Evolutionary conservation across 2,329 filamentous ascomycete species (phyloP), one percentile per base, ranked within the genome.

Genomic region (Pseudopyricularia cyperi): DNA sequence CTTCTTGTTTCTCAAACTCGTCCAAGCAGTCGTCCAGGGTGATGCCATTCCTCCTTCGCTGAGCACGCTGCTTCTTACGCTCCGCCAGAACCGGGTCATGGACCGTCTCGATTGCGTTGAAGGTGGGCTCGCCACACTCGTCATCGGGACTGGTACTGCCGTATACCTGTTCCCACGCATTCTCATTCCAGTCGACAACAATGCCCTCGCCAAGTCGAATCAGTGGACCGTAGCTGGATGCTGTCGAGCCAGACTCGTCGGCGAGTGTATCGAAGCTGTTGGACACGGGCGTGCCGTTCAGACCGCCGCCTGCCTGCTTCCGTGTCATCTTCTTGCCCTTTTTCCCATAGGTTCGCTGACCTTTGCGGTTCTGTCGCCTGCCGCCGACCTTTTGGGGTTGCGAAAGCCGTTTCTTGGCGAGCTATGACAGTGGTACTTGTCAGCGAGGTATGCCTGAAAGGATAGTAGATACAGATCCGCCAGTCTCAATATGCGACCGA

Each of bases 1-100:
- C 82, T 67, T 98, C 93, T 55, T 90, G 87, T 64, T 91, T 91
- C 62, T 93, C 88, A 59, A 95, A 97, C 66, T 97, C 93, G 54
- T 90, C 85, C 52, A 98, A 78, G 63, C 93, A 98, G 59, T 96
- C 89, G 22, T 93, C 85, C 4, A 98, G 75, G 1, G 82, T 83
- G 57, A 96, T 83, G 28, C 93, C 93, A 52, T 82, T 75, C 66
- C 84, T 86, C 60, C 75, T 77, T 7, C 89, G 84, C 54, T 71
- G 72, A 48, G 73, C 72, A 35, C 90, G 84, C 52, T 73, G 75
- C 52, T 77, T 74, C 58, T 80, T 79, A 60, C 77, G 81, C 52
- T 74, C 76, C 34, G 79, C 72, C 7, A 96, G 73, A 30, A 82
- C 82, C 1, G 81, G 69, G 63, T 88, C 79, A 53, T 79, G 52